phyloP scores from a whole-genome alignment of 345 rosid genomes.

The Draba incana region DNA sequence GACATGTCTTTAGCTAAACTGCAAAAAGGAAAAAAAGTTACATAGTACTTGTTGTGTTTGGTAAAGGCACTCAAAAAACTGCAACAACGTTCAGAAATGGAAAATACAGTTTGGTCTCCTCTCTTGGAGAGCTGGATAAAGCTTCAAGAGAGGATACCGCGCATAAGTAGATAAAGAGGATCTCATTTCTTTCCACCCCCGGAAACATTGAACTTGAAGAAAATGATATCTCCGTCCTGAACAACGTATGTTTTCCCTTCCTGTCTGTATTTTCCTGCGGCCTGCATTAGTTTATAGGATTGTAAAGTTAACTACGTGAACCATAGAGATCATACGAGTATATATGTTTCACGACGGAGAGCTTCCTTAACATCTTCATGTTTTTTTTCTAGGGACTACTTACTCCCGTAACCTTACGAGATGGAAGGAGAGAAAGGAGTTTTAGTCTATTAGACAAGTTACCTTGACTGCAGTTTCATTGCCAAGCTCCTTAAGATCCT shows the following conservation, averaged over 20 bases:
- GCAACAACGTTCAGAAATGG: slow-evolving; percentile 28
- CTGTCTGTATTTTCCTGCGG: slow-evolving; percentile 89
- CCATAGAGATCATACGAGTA: background rate
- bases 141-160: slow-evolving; percentile 30
- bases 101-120: slow-evolving; percentile 31
- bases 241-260: slow-evolving; percentile 96
- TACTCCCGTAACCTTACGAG: background rate
- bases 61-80: slow-evolving; percentile 24
- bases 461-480: slow-evolving; percentile 93
- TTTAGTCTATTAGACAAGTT: slow-evolving; percentile 2
- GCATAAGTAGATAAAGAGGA: slow-evolving; percentile 16
- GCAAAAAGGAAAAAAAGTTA: slow-evolving; percentile 23
- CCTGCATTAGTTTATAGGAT: slow-evolving; percentile 49
- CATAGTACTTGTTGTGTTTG: slow-evolving; percentile 23
- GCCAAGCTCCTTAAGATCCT: slow-evolving; percentile 90
- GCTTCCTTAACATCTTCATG: background rate
- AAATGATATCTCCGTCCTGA: slow-evolving; percentile 91
- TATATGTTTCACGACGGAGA: background rate
- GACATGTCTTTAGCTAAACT: slow-evolving; percentile 33
- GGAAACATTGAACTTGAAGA: slow-evolving; percentile 96
- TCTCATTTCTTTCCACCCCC: slow-evolving; percentile 97
- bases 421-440: background rate
- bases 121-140: slow-evolving; percentile 26
- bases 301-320: background rate
- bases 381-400: slow-evolving; percentile 1